A percentile compares a stretch with the other conserved stretches of the same genome.
Evolutionary conservation across 345 rosid genomes (phyloP).

Genomic region (Pseudoturritis turrita): DNA sequence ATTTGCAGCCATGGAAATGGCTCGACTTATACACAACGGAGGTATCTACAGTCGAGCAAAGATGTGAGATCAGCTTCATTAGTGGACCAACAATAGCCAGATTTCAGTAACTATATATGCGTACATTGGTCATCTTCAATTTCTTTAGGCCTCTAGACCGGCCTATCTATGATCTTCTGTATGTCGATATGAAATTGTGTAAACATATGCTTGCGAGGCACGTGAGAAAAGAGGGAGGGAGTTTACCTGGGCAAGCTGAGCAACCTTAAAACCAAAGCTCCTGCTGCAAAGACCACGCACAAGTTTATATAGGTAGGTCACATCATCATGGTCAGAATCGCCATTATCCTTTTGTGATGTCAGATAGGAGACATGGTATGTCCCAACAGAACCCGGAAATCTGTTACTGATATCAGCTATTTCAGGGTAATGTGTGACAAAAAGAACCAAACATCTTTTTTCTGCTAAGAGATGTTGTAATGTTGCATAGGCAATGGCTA

Average conservation of each 20-base stretch:
- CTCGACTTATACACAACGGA: conserved; percentile 58
- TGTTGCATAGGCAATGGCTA: conserved; percentile 91
- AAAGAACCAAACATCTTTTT: conserved; percentile 74
- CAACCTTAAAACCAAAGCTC: conserved; percentile 93
- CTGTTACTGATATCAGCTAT: conserved; percentile 51
- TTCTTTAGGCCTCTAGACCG: background rate
- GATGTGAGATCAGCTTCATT: conserved; percentile 13
- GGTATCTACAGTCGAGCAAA: conserved; percentile 55
- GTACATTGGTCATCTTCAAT: background rate
- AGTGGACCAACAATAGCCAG: background rate
- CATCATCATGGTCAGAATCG: conserved; percentile 48
- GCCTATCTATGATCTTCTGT: background rate
- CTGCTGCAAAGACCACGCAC: conserved; percentile 71
- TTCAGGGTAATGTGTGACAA: conserved; percentile 94
- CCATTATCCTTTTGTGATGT: conserved; percentile 38
- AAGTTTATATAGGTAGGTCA: conserved; percentile 87
- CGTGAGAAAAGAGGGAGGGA: background rate
- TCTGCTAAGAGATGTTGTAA: conserved; percentile 62
- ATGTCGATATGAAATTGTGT: background rate
- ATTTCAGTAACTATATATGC: background rate
- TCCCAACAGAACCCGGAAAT: conserved; percentile 56
- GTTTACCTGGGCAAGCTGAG: conserved; percentile 81
- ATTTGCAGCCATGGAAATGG: conserved; percentile 59
- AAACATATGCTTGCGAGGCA: background rate
- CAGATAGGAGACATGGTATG: conserved; percentile 87